These are phyloP conservation scores for Penicillium sumatraense DNA, from an alignment of 2,329 filamentous ascomycete species.

Conservation along the genomic window DNA sequence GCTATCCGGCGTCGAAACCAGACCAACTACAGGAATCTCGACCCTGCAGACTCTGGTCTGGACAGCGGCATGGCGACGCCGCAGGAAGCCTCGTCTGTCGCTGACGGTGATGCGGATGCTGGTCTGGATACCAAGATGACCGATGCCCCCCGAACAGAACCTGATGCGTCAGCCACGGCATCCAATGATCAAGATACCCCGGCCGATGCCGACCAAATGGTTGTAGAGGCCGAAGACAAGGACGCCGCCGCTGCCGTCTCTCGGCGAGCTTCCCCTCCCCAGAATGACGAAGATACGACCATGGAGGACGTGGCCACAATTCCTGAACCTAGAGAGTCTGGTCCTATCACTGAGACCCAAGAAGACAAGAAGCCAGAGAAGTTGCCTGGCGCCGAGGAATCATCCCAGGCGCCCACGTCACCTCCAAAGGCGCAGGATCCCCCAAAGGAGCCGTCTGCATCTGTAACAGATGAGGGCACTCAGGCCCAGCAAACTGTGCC, in stretches of 20 bases:
- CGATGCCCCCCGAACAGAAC: constrained; percentile 41
- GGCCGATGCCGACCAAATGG: constrained; percentile 38
- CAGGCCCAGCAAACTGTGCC: constrained; percentile 12
- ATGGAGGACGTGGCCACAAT: constrained; percentile 45
- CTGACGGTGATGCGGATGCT: constrained; percentile 49
- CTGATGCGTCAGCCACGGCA: constrained; percentile 36
- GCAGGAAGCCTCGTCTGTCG: constrained; percentile 46
- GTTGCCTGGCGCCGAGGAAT: constrained; percentile 22
- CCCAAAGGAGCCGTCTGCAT: constrained; percentile 23
- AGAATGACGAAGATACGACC: constrained; percentile 40
- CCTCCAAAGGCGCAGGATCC: constrained; percentile 25
- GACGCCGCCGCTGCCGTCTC: constrained; percentile 35
- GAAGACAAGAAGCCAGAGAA: constrained; percentile 33
- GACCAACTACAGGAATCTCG: constrained; percentile 64
- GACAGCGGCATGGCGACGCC: constrained; percentile 57
- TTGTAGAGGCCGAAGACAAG: constrained; percentile 35
- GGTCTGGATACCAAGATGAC: constrained; percentile 45
- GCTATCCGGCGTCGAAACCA: constrained; percentile 60
- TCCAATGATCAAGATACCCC: constrained; percentile 38
- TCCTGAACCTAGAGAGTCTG: constrained; percentile 22
- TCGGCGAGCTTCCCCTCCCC: constrained; percentile 33
- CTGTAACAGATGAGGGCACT: constrained; percentile 13
- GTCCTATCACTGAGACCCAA: constrained; percentile 20
- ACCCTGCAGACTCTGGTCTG: constrained; percentile 58
- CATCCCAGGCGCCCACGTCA: constrained; percentile 21